phyloP scores from a whole-genome alignment of 2,329 filamentous ascomycete genomes.

The Pseudofabraea citricarpa region DNA sequence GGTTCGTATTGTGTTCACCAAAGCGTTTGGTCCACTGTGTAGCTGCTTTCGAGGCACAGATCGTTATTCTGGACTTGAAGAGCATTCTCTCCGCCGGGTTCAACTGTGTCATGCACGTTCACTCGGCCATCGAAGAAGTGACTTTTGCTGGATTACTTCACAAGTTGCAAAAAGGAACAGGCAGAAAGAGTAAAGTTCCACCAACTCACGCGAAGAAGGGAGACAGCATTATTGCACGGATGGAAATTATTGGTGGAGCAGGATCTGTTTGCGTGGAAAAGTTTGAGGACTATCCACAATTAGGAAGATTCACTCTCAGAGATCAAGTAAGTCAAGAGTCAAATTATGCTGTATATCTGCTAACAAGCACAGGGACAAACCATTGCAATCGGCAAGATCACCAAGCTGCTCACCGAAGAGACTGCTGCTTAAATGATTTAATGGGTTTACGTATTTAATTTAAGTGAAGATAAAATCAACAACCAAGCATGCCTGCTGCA shows the following conservation, averaged over 20 bases:
- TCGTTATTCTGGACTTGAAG: constrained; percentile 91
- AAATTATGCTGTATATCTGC: too few species aligned
- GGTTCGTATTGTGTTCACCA: constrained; percentile 92
- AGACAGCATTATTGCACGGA: constrained; percentile 82
- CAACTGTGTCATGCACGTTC: constrained; percentile 96
- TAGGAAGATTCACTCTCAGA: constrained; percentile 85
- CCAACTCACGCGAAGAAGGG: constrained; percentile 84
- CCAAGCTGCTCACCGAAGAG: constrained; percentile 64
- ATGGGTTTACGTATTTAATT: too few species aligned
- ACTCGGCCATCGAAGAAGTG: constrained; percentile 96
- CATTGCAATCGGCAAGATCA: constrained; percentile 99
- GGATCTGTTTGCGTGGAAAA: constrained; percentile 87
- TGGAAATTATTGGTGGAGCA: constrained; percentile 81
- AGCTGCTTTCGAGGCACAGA: constrained; percentile 87
- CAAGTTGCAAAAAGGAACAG: constrained; percentile 92
- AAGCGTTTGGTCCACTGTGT: constrained; percentile 94
- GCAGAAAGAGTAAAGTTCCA: constrained; percentile 86
- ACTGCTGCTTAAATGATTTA: constrained; percentile 13
- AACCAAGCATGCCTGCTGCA: too few species aligned
- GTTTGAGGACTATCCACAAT: constrained; percentile 94
- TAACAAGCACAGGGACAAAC: constrained; percentile 73
- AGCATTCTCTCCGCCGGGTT: constrained; percentile 90
- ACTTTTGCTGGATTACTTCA: constrained; percentile 85
- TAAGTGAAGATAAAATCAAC: too few species aligned
- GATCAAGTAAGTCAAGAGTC: constrained; percentile 65